A percentile compares a stretch with the other conserved stretches of the same genome.
These are phyloP conservation scores for Penstemon newberryi DNA, from an alignment of 257 asterid species.

Conservation along the genomic window DNA sequence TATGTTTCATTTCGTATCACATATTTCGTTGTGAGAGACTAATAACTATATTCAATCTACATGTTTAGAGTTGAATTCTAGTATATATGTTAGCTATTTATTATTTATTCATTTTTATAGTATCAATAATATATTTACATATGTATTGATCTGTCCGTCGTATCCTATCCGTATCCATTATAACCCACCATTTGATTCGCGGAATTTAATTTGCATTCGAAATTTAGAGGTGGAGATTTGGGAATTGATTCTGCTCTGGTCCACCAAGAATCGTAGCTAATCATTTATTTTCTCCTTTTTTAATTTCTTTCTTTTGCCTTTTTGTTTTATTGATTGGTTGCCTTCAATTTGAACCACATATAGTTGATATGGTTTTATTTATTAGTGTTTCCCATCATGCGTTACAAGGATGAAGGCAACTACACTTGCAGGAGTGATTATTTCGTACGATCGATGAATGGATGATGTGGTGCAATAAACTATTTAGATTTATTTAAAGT, in stretches of 20 bases:
- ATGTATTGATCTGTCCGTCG: too few species aligned
- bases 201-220: constrained; percentile 3
- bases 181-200: background rate
- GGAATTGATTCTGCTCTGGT: constrained; percentile 28
- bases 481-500: too few species aligned
- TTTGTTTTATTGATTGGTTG: background rate
- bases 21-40: too few species aligned
- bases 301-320: constrained; percentile 16
- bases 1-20: too few species aligned
- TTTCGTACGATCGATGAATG: too few species aligned
- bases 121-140: too few species aligned
- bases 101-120: too few species aligned
- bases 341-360: constrained; percentile 36
- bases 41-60: too few species aligned
- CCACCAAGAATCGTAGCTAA: constrained; percentile 26
- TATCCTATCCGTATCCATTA: too few species aligned
- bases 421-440: background rate
- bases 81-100: too few species aligned
- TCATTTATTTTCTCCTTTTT: background rate
- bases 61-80: too few species aligned
- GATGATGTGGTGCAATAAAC: too few species aligned
- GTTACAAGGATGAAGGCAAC: constrained; percentile 5
- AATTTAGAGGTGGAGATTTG: background rate
- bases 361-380: constrained; percentile 13
- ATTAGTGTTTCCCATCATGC: constrained; percentile 25